Percentiles rank a stretch among this genome's conserved stretches.
phyloP scores from a whole-genome alignment of 73 alveolate genomes.

The Paramecium primaurelia region DNA sequence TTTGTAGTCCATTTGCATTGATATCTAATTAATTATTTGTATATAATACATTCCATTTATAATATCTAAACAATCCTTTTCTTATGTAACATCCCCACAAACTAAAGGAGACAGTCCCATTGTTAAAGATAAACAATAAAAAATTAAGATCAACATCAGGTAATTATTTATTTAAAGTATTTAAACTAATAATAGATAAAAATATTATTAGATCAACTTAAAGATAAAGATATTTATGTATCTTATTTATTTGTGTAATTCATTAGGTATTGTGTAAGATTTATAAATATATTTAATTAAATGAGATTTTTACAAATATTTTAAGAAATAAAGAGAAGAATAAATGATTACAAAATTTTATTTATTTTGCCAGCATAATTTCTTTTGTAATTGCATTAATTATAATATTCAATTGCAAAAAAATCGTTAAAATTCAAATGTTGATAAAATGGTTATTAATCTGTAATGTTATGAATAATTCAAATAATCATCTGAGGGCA shows the following conservation, averaged over 20 bases:
- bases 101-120: neutral
- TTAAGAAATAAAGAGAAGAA: neutral
- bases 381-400: neutral
- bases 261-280: neutral
- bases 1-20: neutral
- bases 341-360: too few relatives aligned
- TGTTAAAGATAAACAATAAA: neutral
- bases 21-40: neutral
- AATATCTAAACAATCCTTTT: neutral
- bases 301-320: too few relatives aligned
- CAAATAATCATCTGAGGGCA: neutral
- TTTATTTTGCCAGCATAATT: neutral
- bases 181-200: neutral
- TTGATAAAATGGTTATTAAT: neutral
- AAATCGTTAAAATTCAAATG: neutral
- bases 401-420: too few relatives aligned
- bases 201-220: neutral
- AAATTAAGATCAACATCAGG: neutral
- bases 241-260: neutral
- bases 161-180: neutral
- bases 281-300: too few relatives aligned
- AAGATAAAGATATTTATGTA: neutral
- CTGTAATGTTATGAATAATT: neutral
- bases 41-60: constrained; percentile 28
- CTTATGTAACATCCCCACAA: neutral